Conservation (phyloP, 2,329 filamentous ascomycete species). For the Pseudocercospora vitis region DNA sequence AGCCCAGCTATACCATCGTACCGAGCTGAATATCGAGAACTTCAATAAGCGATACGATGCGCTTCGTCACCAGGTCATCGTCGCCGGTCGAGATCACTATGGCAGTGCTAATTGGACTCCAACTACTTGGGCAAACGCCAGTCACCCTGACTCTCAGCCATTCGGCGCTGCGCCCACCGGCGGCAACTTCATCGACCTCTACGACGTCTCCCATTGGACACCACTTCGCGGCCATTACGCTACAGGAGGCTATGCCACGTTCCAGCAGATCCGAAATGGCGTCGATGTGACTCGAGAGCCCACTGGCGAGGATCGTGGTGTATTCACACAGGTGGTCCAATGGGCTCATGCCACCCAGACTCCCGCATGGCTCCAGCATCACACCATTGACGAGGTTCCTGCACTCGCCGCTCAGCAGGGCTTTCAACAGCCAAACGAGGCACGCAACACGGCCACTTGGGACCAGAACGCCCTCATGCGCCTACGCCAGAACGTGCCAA, state of each 20-base stretch:
- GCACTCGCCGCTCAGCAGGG: not conserved
- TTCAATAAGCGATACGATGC: not conserved
- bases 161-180: not conserved
- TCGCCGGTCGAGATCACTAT: not conserved
- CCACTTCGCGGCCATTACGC: not conserved
- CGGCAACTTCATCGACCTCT: not conserved
- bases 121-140: not conserved
- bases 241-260: not conserved
- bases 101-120: not conserved
- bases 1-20: not conserved
- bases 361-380: constrained; percentile 22
- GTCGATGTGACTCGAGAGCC: constrained; percentile 1
- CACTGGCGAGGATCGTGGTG: constrained; percentile 8
- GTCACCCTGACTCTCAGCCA: not conserved
- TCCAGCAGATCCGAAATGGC: not conserved
- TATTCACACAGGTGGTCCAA: constrained; percentile 3
- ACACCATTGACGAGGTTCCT: not conserved
- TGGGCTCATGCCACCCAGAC: not conserved
- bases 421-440: not conserved
- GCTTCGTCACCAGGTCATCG: not conserved
- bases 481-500: not conserved
- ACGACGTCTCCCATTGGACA: not conserved
- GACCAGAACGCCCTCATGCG: not conserved
- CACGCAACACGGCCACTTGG: not conserved
- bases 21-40: not conserved